Conservation (phyloP, 306 rosid species). For the Malus asiatica region DNA sequence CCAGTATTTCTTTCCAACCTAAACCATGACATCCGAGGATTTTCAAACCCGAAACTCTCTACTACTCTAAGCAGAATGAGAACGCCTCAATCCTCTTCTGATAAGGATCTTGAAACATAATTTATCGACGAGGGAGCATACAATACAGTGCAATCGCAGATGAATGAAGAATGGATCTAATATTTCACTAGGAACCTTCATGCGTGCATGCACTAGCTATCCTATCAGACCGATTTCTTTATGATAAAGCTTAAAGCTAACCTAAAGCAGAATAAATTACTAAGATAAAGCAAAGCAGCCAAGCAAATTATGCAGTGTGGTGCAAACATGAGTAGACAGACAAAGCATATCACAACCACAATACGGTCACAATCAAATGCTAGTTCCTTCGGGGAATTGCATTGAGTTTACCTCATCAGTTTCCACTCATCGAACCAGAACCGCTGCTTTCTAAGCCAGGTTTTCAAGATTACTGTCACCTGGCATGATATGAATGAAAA, state of each 20-base stretch:
- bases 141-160: neutral
- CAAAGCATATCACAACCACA: constrained; percentile 16
- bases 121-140: neutral
- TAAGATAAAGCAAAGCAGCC: neutral
- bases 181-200: neutral
- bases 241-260: neutral
- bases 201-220: neutral
- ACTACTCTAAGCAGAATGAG: neutral
- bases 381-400: neutral
- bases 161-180: neutral
- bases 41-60: neutral
- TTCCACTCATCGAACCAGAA: constrained; percentile 10
- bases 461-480: constrained; percentile 6
- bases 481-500: constrained; percentile 9
- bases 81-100: neutral
- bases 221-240: neutral
- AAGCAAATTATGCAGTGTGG: constrained; percentile 1
- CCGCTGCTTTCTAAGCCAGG: constrained; percentile 13
- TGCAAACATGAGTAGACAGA: constrained; percentile 10
- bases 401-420: constrained; percentile 10
- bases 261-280: constrained; percentile 1
- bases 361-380: constrained; percentile 2
- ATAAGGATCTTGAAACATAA: neutral
- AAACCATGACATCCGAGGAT: neutral
- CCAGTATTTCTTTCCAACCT: neutral